Evolutionary conservation across 257 asterid genomes (phyloP), one percentile per base, ranked within the genome.

Genomic region (Nyctanthes arbortristis): DNA sequence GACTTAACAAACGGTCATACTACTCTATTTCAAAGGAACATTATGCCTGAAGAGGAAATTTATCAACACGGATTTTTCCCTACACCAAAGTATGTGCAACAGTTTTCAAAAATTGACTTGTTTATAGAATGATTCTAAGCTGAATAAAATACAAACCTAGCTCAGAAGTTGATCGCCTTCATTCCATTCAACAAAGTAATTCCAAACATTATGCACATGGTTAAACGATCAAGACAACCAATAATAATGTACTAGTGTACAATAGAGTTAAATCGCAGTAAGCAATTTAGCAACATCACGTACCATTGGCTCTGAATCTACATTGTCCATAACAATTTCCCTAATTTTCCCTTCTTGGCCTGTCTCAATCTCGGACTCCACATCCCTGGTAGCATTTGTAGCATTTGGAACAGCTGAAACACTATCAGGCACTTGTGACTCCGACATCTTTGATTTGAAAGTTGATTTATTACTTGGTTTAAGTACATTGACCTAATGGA

Each of bases 401-500:
- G 83, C 78, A 52, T 91, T 94, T 43, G 86, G 97, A 79, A 87
- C 96, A 69, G 96, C 97, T 70, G 96, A 89, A 62, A 94, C 89
- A 78, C 96, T 94, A 75, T 91, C 97, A 63, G 88, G 89, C 66
- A 77, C 91, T 61, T 84, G 85, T 76, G 89, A 77, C 81, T 77
- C 95, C 74, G 72, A 73, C 87, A 82, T 84, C 81, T 90, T 89
- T 68, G 97, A 81, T 79, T 84, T 96, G 78, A 89, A 64, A 64
- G 93, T 87, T 61, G 97, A 94, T 68, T 81, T 91, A 78, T 85
- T 95, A 85, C 99, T 91, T 66, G 99, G 99, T 85, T 94, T 91
- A 64, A 94, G 96, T 55, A 91, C 86, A 82, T 91, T 75, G 73
- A 91, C 95, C 99, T 94, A 65, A 63, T 57, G 72, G 76, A 80